Evolutionary conservation across 169 alveolate genomes (phyloP).

Genomic region (Eimeria falciformis): DNA sequence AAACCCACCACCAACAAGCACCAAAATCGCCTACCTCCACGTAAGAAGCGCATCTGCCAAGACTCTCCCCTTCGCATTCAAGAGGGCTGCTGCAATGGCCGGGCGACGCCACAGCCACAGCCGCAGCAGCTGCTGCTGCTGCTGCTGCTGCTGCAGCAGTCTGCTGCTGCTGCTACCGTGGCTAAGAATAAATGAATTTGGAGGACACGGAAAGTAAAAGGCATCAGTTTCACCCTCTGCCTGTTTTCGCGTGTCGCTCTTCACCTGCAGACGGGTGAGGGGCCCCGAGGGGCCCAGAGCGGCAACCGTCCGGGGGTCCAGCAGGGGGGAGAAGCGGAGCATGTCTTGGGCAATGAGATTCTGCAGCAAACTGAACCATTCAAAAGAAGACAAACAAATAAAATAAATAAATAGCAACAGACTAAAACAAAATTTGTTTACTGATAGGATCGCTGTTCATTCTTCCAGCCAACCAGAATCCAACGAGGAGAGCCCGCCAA

Average conservation of each 20-base stretch:
- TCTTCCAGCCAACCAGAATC: too few relatives aligned
- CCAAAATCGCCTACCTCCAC: constrained; percentile 29
- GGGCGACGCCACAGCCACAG: constrained; percentile 61
- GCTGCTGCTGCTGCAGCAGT: constrained; percentile 46
- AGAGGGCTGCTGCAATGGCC: constrained; percentile 23
- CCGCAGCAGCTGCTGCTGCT: constrained; percentile 59
- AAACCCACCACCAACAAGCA: constrained; percentile 11
- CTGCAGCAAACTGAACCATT: neutral
- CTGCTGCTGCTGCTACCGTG: constrained; percentile 22
- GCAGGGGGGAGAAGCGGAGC: constrained; percentile 22
- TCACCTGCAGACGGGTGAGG: constrained; percentile 59
- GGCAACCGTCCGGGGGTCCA: constrained; percentile 32
- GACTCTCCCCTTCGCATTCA: constrained; percentile 44
- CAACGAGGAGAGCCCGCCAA: too few relatives aligned
- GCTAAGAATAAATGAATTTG: neutral
- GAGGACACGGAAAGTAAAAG: constrained; percentile 35
- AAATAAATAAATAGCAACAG: neutral
- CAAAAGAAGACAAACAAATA: neutral
- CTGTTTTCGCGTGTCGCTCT: neutral
- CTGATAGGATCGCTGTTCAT: too few relatives aligned
- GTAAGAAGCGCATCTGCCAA: constrained; percentile 18
- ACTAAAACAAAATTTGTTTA: too few relatives aligned
- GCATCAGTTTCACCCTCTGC: neutral
- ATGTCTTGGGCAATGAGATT: constrained; percentile 19
- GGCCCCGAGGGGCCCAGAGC: constrained; percentile 59